phyloP scores from a whole-genome alignment of 2,329 filamentous ascomycete species.

The Scytalidium lignicola region DNA sequence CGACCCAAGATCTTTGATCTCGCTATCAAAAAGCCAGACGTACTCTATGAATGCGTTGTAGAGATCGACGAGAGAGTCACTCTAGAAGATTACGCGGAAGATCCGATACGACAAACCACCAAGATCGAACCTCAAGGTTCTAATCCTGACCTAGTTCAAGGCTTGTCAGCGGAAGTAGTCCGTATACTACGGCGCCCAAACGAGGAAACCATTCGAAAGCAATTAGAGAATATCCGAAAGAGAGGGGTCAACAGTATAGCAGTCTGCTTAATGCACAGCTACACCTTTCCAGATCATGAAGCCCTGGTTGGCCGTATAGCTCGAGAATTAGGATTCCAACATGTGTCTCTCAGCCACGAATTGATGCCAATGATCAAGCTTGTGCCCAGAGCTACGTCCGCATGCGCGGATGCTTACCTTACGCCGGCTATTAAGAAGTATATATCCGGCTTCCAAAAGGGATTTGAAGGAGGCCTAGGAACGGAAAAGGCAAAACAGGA shows the following conservation, averaged over 20 bases:
- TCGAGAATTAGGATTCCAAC: constrained; percentile 72
- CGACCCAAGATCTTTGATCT: constrained; percentile 88
- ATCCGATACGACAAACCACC: constrained; percentile 59
- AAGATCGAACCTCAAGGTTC: constrained; percentile 48
- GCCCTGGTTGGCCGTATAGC: constrained; percentile 71
- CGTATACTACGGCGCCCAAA: constrained; percentile 61
- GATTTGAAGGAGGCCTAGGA: constrained; percentile 77
- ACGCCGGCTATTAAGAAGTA: constrained; percentile 68
- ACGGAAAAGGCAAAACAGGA: constrained; percentile 67
- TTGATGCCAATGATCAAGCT: constrained; percentile 79
- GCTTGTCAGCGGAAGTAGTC: constrained; percentile 69
- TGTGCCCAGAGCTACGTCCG: constrained; percentile 63
- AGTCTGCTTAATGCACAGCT: constrained; percentile 87
- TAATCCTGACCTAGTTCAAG: constrained; percentile 58
- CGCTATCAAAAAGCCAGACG: constrained; percentile 79
- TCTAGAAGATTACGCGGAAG: constrained; percentile 86
- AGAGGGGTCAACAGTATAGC: constrained; percentile 75
- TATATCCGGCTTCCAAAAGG: constrained; percentile 69
- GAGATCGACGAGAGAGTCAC: constrained; percentile 90
- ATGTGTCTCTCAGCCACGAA: constrained; percentile 76
- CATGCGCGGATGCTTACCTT: constrained; percentile 70
- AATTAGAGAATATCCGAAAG: constrained; percentile 63
- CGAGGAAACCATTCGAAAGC: constrained; percentile 48
- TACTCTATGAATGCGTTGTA: constrained; percentile 79
- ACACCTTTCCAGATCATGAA: constrained; percentile 86